These are phyloP conservation scores for Trichoderma citrinoviride DNA, from an alignment of 2,329 filamentous ascomycete genomes.

Conservation along the genomic window DNA sequence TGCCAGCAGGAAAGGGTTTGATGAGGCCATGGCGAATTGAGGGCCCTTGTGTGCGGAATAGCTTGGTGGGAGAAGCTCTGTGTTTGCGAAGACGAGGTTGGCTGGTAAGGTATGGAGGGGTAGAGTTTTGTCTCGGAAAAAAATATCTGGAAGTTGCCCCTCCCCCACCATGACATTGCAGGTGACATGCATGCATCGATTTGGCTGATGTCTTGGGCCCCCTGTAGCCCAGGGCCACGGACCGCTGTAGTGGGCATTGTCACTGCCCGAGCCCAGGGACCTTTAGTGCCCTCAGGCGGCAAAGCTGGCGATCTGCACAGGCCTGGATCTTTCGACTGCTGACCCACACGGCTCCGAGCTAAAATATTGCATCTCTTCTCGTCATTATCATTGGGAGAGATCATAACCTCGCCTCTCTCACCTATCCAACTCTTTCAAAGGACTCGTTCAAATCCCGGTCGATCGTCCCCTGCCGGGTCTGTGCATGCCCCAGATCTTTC, in stretches of 20 bases:
- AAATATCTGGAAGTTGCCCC: background rate
- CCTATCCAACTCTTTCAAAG: background rate
- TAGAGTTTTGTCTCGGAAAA: background rate
- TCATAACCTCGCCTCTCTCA: background rate
- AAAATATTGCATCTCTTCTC: background rate
- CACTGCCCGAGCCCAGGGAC: background rate
- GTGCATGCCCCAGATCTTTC: constrained; percentile 1
- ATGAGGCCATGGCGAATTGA: constrained; percentile 42
- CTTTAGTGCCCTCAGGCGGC: background rate
- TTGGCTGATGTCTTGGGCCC: background rate
- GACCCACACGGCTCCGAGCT: background rate
- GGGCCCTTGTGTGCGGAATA: background rate
- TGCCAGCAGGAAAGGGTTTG: constrained; percentile 71
- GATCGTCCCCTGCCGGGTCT: background rate
- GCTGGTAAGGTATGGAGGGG: constrained; percentile 4
- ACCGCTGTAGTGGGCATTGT: background rate
- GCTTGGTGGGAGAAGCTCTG: background rate
- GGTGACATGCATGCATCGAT: constrained; percentile 2
- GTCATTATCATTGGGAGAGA: background rate
- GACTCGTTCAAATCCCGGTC: background rate
- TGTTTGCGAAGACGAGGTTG: background rate
- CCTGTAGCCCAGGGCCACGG: constrained; percentile 1
- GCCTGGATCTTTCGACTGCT: background rate
- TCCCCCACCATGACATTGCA: constrained; percentile 1
- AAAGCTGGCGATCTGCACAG: background rate